Conservation (phyloP, 257 asterid species). For the Solanum chilense region DNA sequence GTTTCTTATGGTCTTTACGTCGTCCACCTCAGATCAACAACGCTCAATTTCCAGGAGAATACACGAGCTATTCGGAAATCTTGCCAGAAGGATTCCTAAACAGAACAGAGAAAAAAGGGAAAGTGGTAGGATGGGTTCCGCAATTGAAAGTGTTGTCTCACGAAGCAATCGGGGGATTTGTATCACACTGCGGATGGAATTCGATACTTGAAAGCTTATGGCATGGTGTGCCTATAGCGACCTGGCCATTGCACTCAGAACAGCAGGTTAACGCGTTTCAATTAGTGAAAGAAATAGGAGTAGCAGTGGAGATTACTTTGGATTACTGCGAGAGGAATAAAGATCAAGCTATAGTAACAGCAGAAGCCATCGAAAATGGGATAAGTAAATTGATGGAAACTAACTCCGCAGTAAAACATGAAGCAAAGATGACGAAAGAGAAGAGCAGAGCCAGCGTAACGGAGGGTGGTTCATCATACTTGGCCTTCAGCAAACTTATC, state of each 20-base stretch:
- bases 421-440: constrained; percentile 25
- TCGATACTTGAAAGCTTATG: constrained; percentile 51
- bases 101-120: constrained; percentile 26
- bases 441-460: constrained; percentile 19
- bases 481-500: constrained; percentile 14
- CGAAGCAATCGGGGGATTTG: constrained; percentile 40
- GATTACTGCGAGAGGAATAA: constrained; percentile 17
- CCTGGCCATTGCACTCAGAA: constrained; percentile 55
- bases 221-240: constrained; percentile 49
- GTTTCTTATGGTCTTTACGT: constrained; percentile 8
- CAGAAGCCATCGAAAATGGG: constrained; percentile 28
- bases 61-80: constrained; percentile 8
- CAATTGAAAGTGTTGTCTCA: constrained; percentile 36
- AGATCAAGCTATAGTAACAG: constrained; percentile 1
- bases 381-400: constrained; percentile 29
- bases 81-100: constrained; percentile 42
- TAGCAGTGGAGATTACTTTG: constrained; percentile 31
- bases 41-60: not conserved
- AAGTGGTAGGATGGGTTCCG: constrained; percentile 50
- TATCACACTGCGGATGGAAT: constrained; percentile 73
- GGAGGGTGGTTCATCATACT: constrained; percentile 42
- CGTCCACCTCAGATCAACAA: not conserved
- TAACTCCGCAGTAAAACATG: constrained; percentile 17
- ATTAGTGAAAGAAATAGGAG: constrained; percentile 37
- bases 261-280: constrained; percentile 58